phyloP scores from a whole-genome alignment of 768 basidiomycete genomes.

The Trametes gibbosa region DNA sequence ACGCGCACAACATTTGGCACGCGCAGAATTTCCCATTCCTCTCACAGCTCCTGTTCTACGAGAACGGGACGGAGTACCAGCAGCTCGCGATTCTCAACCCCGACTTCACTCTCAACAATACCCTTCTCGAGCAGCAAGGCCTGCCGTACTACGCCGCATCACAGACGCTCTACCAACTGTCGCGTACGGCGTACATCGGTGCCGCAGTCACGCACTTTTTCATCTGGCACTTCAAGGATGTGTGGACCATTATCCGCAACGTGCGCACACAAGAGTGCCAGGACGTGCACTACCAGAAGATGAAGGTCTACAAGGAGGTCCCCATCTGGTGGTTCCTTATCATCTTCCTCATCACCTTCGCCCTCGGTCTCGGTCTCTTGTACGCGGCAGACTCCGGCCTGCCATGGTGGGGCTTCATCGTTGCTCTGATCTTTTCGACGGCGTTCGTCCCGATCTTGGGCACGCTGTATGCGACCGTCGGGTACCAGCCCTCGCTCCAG shows the following conservation, averaged over 20 bases:
- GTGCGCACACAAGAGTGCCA: constrained; percentile 25
- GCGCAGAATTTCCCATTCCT: constrained; percentile 57
- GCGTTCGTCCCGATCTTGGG: constrained; percentile 52
- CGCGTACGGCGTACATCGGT: constrained; percentile 35
- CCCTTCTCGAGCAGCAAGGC: constrained; percentile 45
- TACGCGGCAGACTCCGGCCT: constrained; percentile 51
- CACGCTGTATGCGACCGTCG: constrained; percentile 48
- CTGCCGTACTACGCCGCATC: constrained; percentile 47
- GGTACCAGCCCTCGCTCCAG: constrained; percentile 32
- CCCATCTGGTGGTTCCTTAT: constrained; percentile 49
- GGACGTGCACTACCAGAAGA: constrained; percentile 57
- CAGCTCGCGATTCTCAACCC: constrained; percentile 52
- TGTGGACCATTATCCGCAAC: constrained; percentile 21
- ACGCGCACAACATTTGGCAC: constrained; percentile 50
- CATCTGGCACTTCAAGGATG: constrained; percentile 17
- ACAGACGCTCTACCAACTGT: constrained; percentile 35
- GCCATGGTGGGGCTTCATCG: constrained; percentile 51
- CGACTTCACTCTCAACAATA: constrained; percentile 48
- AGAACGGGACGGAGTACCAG: constrained; percentile 51
- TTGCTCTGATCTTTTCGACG: constrained; percentile 49
- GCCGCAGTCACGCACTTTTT: constrained; percentile 47
- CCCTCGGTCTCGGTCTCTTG: constrained; percentile 49
- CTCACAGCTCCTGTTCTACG: constrained; percentile 30
- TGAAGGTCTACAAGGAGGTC: constrained; percentile 44
- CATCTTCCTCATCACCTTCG: constrained; percentile 40